Evolutionary conservation across 164 flowering plant genomes (phyloP).

Genomic region (Piper betle): DNA sequence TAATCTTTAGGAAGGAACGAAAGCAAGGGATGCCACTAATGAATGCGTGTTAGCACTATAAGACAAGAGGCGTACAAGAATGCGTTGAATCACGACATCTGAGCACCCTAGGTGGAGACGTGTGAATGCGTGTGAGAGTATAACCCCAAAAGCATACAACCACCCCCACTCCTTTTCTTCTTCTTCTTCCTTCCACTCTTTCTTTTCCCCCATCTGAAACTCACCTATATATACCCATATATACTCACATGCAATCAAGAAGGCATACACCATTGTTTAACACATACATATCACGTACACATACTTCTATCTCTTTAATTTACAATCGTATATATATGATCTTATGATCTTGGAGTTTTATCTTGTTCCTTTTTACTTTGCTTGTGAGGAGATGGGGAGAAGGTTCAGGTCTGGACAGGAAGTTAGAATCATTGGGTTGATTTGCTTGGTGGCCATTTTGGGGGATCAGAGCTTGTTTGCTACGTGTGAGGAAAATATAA

Average conservation of each 20-base stretch:
- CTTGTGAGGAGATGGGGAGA: background rate
- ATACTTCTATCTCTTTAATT: too few relatives aligned
- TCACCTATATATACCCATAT: background rate
- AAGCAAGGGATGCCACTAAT: too few relatives aligned
- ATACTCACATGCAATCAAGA: too few relatives aligned
- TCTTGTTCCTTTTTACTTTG: background rate
- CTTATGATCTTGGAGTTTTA: too few relatives aligned
- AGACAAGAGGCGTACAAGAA: too few relatives aligned
- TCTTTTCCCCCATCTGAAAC: background rate
- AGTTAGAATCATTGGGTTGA: constrained; percentile 9
- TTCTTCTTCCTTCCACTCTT: background rate
- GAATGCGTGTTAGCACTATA: too few relatives aligned
- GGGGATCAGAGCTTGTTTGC: constrained; percentile 16
- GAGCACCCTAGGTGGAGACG: background rate
- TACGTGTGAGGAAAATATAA: constrained; percentile 7
- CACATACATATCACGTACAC: too few relatives aligned
- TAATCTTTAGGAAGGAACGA: too few relatives aligned
- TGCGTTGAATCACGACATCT: background rate
- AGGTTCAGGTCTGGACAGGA: constrained; percentile 5
- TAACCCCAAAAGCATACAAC: background rate
- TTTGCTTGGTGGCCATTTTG: constrained; percentile 14
- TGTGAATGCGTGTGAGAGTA: background rate
- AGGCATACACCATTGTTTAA: too few relatives aligned
- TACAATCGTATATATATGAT: too few relatives aligned
- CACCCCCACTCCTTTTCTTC: background rate